A percentile compares a stretch with the other conserved stretches of the same genome.
These are phyloP conservation scores for Candida nemodendra DNA, from an alignment of 805 yeast species.

Conservation along the genomic window DNA sequence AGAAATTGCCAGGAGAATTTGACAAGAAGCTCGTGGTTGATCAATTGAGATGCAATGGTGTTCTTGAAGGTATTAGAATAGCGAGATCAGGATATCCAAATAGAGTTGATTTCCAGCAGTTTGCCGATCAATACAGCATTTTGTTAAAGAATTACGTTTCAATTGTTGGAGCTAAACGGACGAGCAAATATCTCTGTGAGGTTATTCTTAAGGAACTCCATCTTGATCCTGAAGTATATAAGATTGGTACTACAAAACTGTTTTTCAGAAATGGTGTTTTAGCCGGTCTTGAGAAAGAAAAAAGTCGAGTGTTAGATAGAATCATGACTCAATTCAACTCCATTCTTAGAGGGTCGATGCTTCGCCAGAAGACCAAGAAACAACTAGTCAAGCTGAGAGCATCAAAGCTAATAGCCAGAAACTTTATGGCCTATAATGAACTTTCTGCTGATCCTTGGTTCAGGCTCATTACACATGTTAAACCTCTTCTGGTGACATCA, in stretches of 20 bases:
- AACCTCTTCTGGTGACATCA: constrained; percentile 59
- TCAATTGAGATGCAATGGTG: constrained; percentile 96
- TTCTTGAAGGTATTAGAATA: constrained; percentile 93
- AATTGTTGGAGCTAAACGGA: constrained; percentile 28
- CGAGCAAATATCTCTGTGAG: constrained; percentile 67
- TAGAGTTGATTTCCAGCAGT: constrained; percentile 79
- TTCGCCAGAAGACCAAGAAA: constrained; percentile 47
- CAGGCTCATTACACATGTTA: constrained; percentile 62
- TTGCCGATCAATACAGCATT: constrained; percentile 72
- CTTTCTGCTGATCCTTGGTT: constrained; percentile 74
- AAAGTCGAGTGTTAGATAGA: constrained; percentile 60
- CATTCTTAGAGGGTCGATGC: constrained; percentile 58
- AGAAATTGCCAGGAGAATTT: constrained; percentile 67
- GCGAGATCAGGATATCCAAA: constrained; percentile 98
- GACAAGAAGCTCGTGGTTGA: constrained; percentile 77
- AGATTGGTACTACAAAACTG: constrained; percentile 69
- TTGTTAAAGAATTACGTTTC: constrained; percentile 47
- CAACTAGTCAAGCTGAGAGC: constrained; percentile 66
- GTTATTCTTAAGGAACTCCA: constrained; percentile 60
- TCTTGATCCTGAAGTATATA: constrained; percentile 58
- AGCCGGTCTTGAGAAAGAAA: constrained; percentile 72
- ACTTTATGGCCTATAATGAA: constrained; percentile 52
- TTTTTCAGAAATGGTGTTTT: constrained; percentile 77
- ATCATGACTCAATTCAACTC: constrained; percentile 65
- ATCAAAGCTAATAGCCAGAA: constrained; percentile 62